phyloP scores from a whole-genome alignment of 441 rosid species.

The Bocquillonia castaneifolia region DNA sequence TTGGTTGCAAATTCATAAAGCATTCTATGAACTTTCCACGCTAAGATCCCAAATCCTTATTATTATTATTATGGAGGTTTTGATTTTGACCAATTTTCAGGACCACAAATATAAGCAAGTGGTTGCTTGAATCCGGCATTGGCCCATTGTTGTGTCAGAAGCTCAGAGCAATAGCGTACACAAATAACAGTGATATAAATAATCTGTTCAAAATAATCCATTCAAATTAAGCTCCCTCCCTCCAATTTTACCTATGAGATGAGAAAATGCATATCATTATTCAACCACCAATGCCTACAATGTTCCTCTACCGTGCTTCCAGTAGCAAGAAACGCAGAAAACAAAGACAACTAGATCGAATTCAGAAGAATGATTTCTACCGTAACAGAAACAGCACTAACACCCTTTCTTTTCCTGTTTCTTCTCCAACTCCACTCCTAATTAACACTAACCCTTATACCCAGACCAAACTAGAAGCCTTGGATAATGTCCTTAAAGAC shows the following conservation, averaged over 20 bases:
- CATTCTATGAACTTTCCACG: too few species aligned
- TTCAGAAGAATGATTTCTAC: constrained; percentile 6
- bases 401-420: constrained; percentile 35
- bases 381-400: constrained; percentile 13
- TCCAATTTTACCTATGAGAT: neutral
- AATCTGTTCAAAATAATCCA: too few species aligned
- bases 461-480: constrained; percentile 53
- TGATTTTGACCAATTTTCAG: too few species aligned
- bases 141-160: too few species aligned
- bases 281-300: constrained; percentile 22
- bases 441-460: constrained; percentile 27
- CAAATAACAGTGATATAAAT: too few species aligned
- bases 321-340: constrained; percentile 36
- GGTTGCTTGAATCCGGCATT: too few species aligned
- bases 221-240: neutral
- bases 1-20: too few species aligned
- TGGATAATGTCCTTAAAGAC: constrained; percentile 49
- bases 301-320: constrained; percentile 27
- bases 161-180: too few species aligned
- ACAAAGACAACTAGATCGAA: constrained; percentile 23
- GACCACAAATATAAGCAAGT: too few species aligned
- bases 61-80: too few species aligned
- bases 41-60: too few species aligned
- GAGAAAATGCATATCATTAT: constrained; percentile 32
- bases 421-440: constrained; percentile 54